Evolutionary conservation across 345 rosid genomes (phyloP).

Genomic region (Diplotaxis tenuifolia): DNA sequence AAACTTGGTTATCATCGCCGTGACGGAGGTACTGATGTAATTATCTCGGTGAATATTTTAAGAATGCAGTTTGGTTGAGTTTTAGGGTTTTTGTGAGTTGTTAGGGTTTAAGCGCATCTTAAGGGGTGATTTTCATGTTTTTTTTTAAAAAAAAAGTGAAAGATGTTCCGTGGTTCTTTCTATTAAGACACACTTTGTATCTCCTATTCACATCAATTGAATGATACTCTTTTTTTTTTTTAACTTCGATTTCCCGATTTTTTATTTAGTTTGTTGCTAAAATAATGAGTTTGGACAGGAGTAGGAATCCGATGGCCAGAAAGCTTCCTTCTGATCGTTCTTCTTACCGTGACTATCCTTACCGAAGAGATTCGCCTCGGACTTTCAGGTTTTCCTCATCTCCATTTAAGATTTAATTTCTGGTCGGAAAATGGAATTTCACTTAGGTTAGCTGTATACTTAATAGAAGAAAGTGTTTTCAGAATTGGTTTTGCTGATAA

Average conservation of each 20-base stretch:
- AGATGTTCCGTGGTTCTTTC: background rate
- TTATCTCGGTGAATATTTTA: background rate
- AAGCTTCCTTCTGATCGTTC: conserved; percentile 77
- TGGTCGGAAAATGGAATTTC: no score
- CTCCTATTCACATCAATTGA: background rate
- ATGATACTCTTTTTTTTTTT: background rate
- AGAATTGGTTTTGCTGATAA: background rate
- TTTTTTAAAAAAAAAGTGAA: background rate
- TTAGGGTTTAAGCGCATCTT: background rate
- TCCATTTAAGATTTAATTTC: background rate
- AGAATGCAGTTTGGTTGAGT: background rate
- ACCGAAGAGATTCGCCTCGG: conserved; percentile 32
- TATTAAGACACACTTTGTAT: background rate
- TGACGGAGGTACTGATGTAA: background rate
- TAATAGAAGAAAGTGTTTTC: background rate
- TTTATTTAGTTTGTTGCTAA: background rate
- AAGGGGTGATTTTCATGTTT: background rate
- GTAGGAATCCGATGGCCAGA: conserved; percentile 69
- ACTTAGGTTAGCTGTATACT: background rate
- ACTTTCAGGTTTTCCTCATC: background rate
- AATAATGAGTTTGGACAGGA: conserved; percentile 38
- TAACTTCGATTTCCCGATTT: background rate
- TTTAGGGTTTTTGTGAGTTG: background rate
- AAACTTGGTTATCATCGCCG: background rate
- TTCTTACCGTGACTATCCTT: conserved; percentile 79